Percentiles rank a stretch among this genome's conserved stretches.
Conservation (phyloP, 2,329 filamentous ascomycete species). For the Thyridium curvatum region DNA sequence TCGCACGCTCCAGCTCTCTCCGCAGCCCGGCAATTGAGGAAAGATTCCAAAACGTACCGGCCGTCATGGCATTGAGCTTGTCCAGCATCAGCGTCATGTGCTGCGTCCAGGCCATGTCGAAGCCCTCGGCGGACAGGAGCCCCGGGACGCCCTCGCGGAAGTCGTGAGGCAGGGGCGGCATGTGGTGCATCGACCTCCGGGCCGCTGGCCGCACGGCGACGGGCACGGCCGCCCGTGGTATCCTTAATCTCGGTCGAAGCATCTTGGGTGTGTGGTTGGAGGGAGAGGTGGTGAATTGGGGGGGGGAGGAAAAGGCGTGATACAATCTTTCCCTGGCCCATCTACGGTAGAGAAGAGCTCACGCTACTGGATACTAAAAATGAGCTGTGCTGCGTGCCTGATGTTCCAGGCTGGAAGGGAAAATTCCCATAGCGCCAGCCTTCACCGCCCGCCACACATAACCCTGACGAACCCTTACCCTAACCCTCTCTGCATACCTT, state of each 20-base stretch:
- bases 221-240: slow-evolving; percentile 30
- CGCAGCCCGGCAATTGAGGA: not conserved
- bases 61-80: slow-evolving; percentile 68
- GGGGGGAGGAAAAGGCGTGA: not conserved
- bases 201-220: slow-evolving; percentile 10
- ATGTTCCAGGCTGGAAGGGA: not conserved
- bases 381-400: slow-evolving; percentile 1
- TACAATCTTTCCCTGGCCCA: not conserved
- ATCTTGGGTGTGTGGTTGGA: slow-evolving; percentile 27
- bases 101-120: slow-evolving; percentile 71
- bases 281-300: not conserved
- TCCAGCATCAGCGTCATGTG: slow-evolving; percentile 72
- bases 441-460: not conserved
- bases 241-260: slow-evolving; percentile 49
- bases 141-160: slow-evolving; percentile 30
- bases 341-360: not conserved
- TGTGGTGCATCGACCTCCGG: slow-evolving; percentile 28
- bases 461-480: not conserved
- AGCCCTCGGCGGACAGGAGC: slow-evolving; percentile 64
- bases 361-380: not conserved
- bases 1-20: not conserved
- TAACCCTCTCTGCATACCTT: no score
- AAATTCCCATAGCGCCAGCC: no score
- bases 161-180: slow-evolving; percentile 27
- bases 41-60: slow-evolving; percentile 52